These are phyloP conservation scores for Candida rishiriensis DNA, from an alignment of 805 yeast species.

Conservation along the genomic window DNA sequence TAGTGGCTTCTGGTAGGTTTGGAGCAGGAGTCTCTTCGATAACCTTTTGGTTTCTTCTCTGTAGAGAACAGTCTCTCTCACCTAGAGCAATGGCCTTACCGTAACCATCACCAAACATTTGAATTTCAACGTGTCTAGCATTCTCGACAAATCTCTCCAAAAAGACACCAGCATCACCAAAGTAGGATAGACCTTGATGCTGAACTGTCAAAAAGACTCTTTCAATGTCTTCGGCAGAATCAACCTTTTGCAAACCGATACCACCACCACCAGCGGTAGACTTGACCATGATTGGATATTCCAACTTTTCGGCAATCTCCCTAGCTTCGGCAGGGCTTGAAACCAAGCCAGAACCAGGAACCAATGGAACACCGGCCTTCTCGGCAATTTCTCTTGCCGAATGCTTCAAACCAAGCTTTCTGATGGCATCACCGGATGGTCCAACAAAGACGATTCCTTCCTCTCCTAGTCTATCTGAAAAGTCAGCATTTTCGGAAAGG, in stretches of 20 bases:
- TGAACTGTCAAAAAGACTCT: constrained; percentile 85
- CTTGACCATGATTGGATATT: constrained; percentile 92
- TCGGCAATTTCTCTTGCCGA: constrained; percentile 94
- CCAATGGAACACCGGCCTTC: constrained; percentile 90
- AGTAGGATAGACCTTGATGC: constrained; percentile 89
- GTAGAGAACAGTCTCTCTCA: constrained; percentile 96
- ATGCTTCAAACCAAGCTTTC: constrained; percentile 89
- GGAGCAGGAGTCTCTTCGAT: constrained; percentile 99
- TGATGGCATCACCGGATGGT: constrained; percentile 91
- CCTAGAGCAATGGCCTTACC: constrained; percentile 94
- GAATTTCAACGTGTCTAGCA: constrained; percentile 95
- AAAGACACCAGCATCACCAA: constrained; percentile 95
- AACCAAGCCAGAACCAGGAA: constrained; percentile 93
- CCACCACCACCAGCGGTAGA: constrained; percentile 99
- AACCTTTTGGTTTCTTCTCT: constrained; percentile 93
- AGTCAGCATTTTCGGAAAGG: constrained; percentile 93
- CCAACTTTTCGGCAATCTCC: constrained; percentile 65
- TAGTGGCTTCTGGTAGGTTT: constrained; percentile 74
- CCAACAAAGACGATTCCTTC: constrained; percentile 93
- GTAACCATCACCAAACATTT: constrained; percentile 92
- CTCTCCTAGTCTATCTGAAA: constrained; percentile 77
- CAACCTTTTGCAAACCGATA: constrained; percentile 93
- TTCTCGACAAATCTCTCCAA: constrained; percentile 91
- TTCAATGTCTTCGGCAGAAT: constrained; percentile 72
- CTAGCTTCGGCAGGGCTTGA: constrained; percentile 69